Percentiles rank a stretch among this genome's conserved stretches.
Conservation (phyloP, 768 basidiomycete genomes). For the Galerina sulciceps region DNA sequence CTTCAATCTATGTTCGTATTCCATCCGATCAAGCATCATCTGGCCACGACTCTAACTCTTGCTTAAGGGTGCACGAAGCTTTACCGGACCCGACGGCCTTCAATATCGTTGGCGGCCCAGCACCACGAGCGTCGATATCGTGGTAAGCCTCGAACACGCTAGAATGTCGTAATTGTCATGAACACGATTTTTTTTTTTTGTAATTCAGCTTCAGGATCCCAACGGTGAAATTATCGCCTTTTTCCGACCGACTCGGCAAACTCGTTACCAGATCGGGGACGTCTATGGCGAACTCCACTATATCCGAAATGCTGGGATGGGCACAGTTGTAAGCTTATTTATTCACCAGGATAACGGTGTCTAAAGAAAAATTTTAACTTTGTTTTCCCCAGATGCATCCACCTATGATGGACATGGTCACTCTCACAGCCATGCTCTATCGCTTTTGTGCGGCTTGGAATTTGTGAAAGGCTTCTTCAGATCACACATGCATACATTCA, state of each 20-base stretch:
- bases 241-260: constrained; percentile 77
- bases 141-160: constrained; percentile 43
- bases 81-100: constrained; percentile 83
- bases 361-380: constrained; percentile 1
- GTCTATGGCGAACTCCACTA: constrained; percentile 88
- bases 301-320: constrained; percentile 75
- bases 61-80: constrained; percentile 63
- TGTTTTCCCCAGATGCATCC: constrained; percentile 68
- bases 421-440: constrained; percentile 85
- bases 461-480: constrained; percentile 33
- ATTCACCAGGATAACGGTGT: constrained; percentile 4
- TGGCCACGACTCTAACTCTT: constrained; percentile 13
- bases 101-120: constrained; percentile 83
- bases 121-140: constrained; percentile 56
- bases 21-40: constrained; percentile 8
- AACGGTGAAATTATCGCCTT: constrained; percentile 74
- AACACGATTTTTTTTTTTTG: constrained; percentile 17
- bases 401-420: constrained; percentile 89
- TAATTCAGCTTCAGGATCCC: constrained; percentile 70
- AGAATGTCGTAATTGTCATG: neutral
- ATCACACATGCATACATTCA: constrained; percentile 14
- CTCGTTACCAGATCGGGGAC: constrained; percentile 85
- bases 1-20: constrained; percentile 54
- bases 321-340: constrained; percentile 68
- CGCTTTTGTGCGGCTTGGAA: constrained; percentile 70